Evolutionary conservation across 129 eudicot species (phyloP), one percentile per base, ranked within the genome.

Genomic region (Artemisia argyi): DNA sequence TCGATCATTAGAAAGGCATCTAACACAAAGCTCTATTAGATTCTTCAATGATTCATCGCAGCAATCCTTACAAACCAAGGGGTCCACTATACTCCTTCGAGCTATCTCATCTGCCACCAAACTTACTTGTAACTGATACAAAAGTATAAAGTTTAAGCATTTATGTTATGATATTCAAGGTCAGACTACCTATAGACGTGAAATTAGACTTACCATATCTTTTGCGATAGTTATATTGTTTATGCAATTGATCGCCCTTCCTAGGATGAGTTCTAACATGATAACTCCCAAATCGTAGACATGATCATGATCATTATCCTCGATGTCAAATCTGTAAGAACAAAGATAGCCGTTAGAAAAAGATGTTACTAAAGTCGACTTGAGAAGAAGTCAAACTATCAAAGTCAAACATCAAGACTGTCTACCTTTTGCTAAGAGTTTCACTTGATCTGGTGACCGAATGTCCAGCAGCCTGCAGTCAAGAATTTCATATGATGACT

Each of bases 281-380:
- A 90, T 87, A 19, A 90, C 88, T 60, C 96, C 96, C 62, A 82
- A 71, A 79, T 90, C 86, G 22, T 84, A 80, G 12, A 87, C 81
- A 76, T 87, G 93, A 65, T 81, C 89, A 71, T 83, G 85, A 30
- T 81, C 75, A 60, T 83, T 77, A 61, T 79, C 83, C 78, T 81
- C 79, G 3, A 63, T n/a, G 32, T 53, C 83, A 74, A 76, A 78
- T 83, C 96, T 89, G 84, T 24, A 67, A 54, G 5, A 30, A 11
- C 14, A 60, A 50, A 7, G 7, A 42, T 17, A 8, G n/a, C 2
- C 14, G 58, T 50, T 28, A 53, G 28, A 11, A 14, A 66, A 3
- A 73, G 19, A 26, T n/a, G 26, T 3, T 14, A 12, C 20, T 58
- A 46, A 51, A 7, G 18, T 63, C 9, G 11, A 16, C 26, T 17